Base-by-base conservation (phyloP, 2,329 filamentous ascomycete genomes). In the Aspergillus sp. region DNA sequence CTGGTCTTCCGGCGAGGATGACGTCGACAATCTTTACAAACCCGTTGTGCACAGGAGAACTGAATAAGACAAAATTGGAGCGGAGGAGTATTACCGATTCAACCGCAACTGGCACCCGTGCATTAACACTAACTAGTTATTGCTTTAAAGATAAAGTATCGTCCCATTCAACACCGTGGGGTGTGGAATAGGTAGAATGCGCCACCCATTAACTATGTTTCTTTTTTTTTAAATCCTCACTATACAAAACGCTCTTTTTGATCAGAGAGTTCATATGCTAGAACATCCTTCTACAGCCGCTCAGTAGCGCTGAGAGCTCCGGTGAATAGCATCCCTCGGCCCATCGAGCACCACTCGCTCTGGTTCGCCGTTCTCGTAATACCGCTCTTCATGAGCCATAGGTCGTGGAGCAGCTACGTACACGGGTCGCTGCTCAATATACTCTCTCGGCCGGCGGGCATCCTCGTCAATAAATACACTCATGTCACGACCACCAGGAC, bases 391-490 rank as follows among this genome's bases (percentile, higher is more conserved):
- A 47, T 72, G 65, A 19, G 65, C 46, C 45, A 69, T 55, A 31
- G 64, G 64, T 69, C 78, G 62, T 69, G 73, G 9, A 31, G 27
- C 57, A 69, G 73, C 51, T 62, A 72, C 62, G 77, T 80, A 66
- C 66, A 79, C 63, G 66, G 70, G 72, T 31, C 69, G 69, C 53
- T 77, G 69, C 53, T 77, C 74, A 54, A 72, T 71, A 67, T 85
- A 86, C 53, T 85, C 82, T 48, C 79, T 72, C 21, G 77, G 72
- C 23, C 73, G 70, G 39, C 71, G 66, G 5, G 60, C 53, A 8
- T 71, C 73, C n/a, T 76, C 74, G 21, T 76, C 73, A 62, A 75
- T 55, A 59, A 75, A 79, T n/a, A 75, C 70, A 57, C 75, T 78
- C 45, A 75, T 66, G 57, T 77, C 76, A 47, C 72, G 72, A 53